Percentiles rank a stretch among this genome's conserved stretches.
phyloP scores from a whole-genome alignment of 352 stramenopile species.

The Phytophthora pisi region DNA sequence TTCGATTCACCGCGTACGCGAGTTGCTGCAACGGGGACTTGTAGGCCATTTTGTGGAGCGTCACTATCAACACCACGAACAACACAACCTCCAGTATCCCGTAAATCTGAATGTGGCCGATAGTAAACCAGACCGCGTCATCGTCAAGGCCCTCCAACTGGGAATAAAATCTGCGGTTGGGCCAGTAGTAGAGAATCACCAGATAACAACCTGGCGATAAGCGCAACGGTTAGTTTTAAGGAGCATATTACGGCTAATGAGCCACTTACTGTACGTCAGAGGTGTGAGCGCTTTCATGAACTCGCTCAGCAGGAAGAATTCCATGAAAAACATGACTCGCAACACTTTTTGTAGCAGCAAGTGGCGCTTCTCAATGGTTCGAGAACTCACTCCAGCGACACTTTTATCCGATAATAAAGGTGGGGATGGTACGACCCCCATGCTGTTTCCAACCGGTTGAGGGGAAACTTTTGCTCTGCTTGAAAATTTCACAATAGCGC shows the following conservation, averaged over 20 bases:
- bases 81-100: slow-evolving; percentile 21
- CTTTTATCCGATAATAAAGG: neutral
- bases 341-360: slow-evolving; percentile 26
- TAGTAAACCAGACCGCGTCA: neutral
- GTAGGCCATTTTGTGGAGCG: slow-evolving; percentile 25
- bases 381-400: neutral
- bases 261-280: slow-evolving; percentile 33
- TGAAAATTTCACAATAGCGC: neutral
- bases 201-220: slow-evolving; percentile 29
- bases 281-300: slow-evolving; percentile 41
- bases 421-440: neutral
- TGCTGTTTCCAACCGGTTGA: neutral
- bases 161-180: slow-evolving; percentile 37
- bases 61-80: slow-evolving; percentile 3
- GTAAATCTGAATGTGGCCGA: slow-evolving; percentile 17
- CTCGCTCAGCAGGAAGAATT: slow-evolving; percentile 39
- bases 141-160: slow-evolving; percentile 21
- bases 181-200: slow-evolving; percentile 27
- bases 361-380: slow-evolving; percentile 2
- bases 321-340: slow-evolving; percentile 34
- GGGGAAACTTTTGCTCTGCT: neutral
- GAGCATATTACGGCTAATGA: neutral
- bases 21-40: slow-evolving; percentile 29
- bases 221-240: neutral
- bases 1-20: slow-evolving; percentile 19